Conservation (phyloP, 1,284 basidiomycete genomes). For the Trametes pubescens region DNA sequence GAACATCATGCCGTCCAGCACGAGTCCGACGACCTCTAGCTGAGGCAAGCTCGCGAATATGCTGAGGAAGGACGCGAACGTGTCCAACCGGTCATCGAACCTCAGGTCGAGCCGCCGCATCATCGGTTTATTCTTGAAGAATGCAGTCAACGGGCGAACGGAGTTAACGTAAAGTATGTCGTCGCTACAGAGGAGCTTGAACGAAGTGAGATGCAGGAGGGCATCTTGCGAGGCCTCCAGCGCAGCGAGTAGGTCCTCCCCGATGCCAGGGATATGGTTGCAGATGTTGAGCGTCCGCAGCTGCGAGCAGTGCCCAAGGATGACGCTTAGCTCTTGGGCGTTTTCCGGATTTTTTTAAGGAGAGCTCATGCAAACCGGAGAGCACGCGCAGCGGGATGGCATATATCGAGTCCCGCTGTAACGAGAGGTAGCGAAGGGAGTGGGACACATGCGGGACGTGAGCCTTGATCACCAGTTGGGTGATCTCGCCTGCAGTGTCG, state of each 20-base stretch:
- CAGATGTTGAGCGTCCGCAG: slow-evolving; percentile 17
- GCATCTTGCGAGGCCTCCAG: slow-evolving; percentile 5
- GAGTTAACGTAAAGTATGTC: not conserved
- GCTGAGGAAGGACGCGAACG: not conserved
- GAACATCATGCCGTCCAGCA: not conserved
- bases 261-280: not conserved
- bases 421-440: slow-evolving; percentile 2
- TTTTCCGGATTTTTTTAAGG: not conserved
- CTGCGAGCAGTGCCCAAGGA: slow-evolving; percentile 15
- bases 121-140: slow-evolving; percentile 7
- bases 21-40: slow-evolving; percentile 17
- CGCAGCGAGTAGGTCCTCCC: not conserved
- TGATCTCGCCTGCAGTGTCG: too few relatives aligned
- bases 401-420: slow-evolving; percentile 1
- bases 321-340: not conserved
- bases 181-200: slow-evolving; percentile 15
- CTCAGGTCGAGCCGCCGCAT: slow-evolving; percentile 22
- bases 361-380: slow-evolving; percentile 16
- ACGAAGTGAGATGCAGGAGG: slow-evolving; percentile 20
- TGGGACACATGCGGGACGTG: not conserved
- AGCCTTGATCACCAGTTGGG: not conserved
- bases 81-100: not conserved
- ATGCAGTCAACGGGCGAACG: slow-evolving; percentile 5
- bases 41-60: slow-evolving; percentile 2
- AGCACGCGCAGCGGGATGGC: slow-evolving; percentile 4